Base-by-base conservation (phyloP, 163 green algal genomes). In the Botryococcus braunii region DNA sequence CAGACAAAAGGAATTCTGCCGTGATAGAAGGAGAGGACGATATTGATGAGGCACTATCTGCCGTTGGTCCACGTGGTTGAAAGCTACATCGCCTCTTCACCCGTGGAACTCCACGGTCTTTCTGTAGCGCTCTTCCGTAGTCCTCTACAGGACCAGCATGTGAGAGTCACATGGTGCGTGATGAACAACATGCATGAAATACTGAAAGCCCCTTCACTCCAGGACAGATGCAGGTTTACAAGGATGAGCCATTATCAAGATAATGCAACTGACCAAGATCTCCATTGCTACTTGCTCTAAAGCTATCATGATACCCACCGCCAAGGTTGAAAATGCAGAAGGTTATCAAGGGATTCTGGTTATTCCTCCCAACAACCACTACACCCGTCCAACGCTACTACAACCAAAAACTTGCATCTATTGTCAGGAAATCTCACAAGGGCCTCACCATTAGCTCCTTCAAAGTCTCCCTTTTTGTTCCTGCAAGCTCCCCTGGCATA, bases 381-480 rank as follows among this genome's bases (percentile, higher is more conserved):
- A 41, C 2, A 3, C 1, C 56, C n/a, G 27, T 34, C 25, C 23
- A 29, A 40, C 34, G 56, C 34, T 17, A 39, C 1, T 34, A 40
- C 1, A 63, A 65, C 35, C 7, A 41, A 1, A 64, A 17, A 2
- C 3, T 11, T 32, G 35, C 43, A 32, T 36, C n/a, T n/a, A n/a
- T n/a, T n/a, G n/a, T n/a, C n/a, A n/a, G n/a, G n/a, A n/a, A n/a
- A n/a, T n/a, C n/a, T n/a, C n/a, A n/a, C n/a, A n/a, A n/a, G n/a
- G n/a, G n/a, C n/a, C n/a, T n/a, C n/a, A 91, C 86, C 82, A 61
- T 91, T 92, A 1, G 87, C 87, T 36, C 76, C 66, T 3, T 66
- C 69, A 61, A 87, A 89, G 17, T 87, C 75, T 4, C 83, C 87
- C 66, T 83, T 78, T 0, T 84, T 68, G 70, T 89, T 94, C 23